Percentiles rank a stretch among this genome's conserved stretches.
phyloP scores from a whole-genome alignment of 75 land plant species.

The Sequoiadendron giganteum region DNA sequence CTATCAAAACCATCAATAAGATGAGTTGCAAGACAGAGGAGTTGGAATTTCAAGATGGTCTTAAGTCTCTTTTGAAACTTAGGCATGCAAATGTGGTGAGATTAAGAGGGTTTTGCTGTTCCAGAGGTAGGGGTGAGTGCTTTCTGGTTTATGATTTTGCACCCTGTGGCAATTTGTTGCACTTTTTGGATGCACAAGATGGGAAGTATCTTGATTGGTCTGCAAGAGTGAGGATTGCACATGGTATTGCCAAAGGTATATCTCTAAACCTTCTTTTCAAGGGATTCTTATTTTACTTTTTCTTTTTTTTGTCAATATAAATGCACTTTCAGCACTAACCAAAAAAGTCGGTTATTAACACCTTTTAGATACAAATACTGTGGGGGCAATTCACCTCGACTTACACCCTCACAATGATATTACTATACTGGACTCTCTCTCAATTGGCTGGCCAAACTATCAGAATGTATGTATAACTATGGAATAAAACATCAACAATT shows the following conservation, averaged over 20 bases:
- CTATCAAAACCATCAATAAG: conserved; percentile 48
- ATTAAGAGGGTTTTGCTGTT: conserved; percentile 83
- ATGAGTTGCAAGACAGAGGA: conserved; percentile 71
- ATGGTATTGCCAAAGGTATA: conserved; percentile 79
- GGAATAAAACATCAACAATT: background rate
- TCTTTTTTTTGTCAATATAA: background rate
- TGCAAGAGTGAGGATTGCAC: conserved; percentile 60
- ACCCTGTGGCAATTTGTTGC: conserved; percentile 58
- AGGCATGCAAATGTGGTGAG: conserved; percentile 73
- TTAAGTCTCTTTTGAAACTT: conserved; percentile 54
- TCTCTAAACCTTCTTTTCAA: background rate
- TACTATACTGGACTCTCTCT: background rate
- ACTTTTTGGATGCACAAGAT: conserved; percentile 52
- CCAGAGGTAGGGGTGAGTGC: conserved; percentile 78
- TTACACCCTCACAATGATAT: background rate
- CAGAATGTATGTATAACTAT: background rate
- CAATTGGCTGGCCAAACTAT: background rate
- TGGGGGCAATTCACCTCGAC: background rate
- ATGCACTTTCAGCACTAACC: background rate
- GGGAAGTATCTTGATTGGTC: conserved; percentile 65
- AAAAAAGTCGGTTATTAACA: background rate
- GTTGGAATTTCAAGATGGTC: conserved; percentile 61
- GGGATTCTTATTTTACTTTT: background rate
- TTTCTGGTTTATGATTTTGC: conserved; percentile 75
- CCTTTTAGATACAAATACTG: background rate